A percentile compares a stretch with the other conserved stretches of the same genome.
Evolutionary conservation across 2,329 filamentous ascomycete species (phyloP).

Genomic region (Ilyonectria robusta): DNA sequence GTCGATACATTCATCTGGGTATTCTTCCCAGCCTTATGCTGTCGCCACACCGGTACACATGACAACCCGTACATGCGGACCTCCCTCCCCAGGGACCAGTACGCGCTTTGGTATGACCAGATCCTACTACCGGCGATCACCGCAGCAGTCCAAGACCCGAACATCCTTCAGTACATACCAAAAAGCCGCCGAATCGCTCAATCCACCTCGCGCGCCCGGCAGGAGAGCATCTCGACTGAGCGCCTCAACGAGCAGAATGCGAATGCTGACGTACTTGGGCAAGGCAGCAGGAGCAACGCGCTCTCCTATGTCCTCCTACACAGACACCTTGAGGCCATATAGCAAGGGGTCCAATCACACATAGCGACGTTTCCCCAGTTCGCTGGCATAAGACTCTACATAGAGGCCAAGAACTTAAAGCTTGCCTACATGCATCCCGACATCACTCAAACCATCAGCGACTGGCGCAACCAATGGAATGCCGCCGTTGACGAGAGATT

Average conservation of each 20-base stretch:
- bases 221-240: slow-evolving; percentile 15
- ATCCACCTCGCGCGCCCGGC: slow-evolving; percentile 10
- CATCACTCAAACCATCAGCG: neutral
- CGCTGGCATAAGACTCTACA: slow-evolving; percentile 10
- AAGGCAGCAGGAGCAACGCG: slow-evolving; percentile 11
- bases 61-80: neutral
- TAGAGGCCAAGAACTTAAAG: slow-evolving; percentile 4
- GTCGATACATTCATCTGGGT: slow-evolving; percentile 12
- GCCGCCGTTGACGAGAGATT: neutral
- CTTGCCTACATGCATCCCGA: slow-evolving; percentile 4
- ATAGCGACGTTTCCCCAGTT: slow-evolving; percentile 4
- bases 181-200: slow-evolving; percentile 14
- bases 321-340: slow-evolving; percentile 13
- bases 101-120: slow-evolving; percentile 2
- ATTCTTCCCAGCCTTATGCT: slow-evolving; percentile 12
- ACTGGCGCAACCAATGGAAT: neutral
- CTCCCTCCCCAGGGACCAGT: neutral
- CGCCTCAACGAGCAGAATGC: neutral
- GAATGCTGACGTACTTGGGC: slow-evolving; percentile 10
- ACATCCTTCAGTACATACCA: slow-evolving; percentile 18
- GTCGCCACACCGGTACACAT: neutral
- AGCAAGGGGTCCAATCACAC: slow-evolving; percentile 13
- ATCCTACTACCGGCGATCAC: slow-evolving; percentile 10
- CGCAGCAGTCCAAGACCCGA: slow-evolving; percentile 14
- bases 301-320: slow-evolving; percentile 16